These are phyloP conservation scores for Orbilia blumenaviensis DNA, from an alignment of 2,329 filamentous ascomycete genomes.

Conservation along the genomic window DNA sequence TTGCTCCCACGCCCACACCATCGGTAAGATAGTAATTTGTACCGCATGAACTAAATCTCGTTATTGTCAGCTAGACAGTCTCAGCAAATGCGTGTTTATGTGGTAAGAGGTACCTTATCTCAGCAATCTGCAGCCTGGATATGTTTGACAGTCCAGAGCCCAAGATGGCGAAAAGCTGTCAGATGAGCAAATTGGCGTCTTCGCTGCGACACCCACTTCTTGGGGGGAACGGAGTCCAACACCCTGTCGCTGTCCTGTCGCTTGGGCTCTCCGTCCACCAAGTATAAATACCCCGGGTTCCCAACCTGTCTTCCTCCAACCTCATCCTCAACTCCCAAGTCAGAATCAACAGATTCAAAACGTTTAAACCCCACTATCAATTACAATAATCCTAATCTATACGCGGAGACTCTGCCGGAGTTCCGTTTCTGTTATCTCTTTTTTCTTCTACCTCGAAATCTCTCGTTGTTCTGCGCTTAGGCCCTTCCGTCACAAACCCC, in stretches of 20 bases:
- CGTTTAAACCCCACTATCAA: not conserved
- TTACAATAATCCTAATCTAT: not conserved
- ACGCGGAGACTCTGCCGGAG: not conserved
- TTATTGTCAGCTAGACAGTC: too few relatives aligned
- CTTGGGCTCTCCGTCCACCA: slow-evolving; percentile 18
- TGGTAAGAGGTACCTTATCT: too few relatives aligned
- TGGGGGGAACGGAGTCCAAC: slow-evolving; percentile 21
- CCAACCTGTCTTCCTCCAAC: slow-evolving; percentile 42
- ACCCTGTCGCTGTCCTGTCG: slow-evolving; percentile 41
- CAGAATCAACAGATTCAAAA: slow-evolving; percentile 3
- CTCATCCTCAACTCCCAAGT: slow-evolving; percentile 26
- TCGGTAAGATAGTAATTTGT: too few relatives aligned
- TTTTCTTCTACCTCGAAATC: not conserved
- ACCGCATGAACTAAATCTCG: too few relatives aligned
- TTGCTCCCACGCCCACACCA: too few relatives aligned
- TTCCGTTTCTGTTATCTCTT: not conserved
- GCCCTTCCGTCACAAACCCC: not conserved
- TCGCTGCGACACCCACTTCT: slow-evolving; percentile 1
- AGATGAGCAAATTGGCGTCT: slow-evolving; percentile 52
- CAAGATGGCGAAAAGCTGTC: slow-evolving; percentile 32
- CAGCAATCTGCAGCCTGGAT: slow-evolving; percentile 1
- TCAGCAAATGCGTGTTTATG: too few relatives aligned
- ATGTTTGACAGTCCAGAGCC: not conserved
- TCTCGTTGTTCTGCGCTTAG: slow-evolving; percentile 35
- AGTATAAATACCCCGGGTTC: slow-evolving; percentile 53